A percentile compares a stretch with the other conserved stretches of the same genome.
Evolutionary conservation across 2,329 filamentous ascomycete genomes (phyloP).

Genomic region (Aspergillus arachidicola): DNA sequence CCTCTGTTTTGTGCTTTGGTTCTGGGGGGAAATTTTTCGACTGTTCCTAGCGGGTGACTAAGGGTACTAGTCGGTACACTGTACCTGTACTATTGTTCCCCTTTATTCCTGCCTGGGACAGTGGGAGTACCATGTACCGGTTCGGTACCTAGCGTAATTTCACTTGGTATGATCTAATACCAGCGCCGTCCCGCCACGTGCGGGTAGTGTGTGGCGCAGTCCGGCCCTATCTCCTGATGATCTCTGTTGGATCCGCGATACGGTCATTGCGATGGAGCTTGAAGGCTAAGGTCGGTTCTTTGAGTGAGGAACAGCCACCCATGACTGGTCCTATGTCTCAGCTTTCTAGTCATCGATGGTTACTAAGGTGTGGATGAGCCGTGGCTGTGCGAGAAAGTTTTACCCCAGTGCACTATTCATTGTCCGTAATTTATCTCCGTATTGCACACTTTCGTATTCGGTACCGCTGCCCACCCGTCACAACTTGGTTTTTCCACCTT

Average conservation of each 20-base stretch:
- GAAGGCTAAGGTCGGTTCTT: neutral
- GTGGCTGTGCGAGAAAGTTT: constrained; percentile 3
- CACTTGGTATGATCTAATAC: neutral
- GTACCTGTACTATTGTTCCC: constrained; percentile 1
- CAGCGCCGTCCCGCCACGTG: constrained; percentile 2
- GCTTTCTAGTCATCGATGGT: neutral
- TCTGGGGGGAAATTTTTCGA: neutral
- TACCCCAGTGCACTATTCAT: neutral
- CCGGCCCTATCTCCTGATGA: constrained; percentile 5
- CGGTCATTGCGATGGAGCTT: neutral
- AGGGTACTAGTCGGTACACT: neutral
- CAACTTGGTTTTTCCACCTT: constrained; percentile 2
- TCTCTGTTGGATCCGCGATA: neutral
- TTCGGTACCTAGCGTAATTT: neutral
- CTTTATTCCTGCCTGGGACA: neutral
- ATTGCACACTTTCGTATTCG: constrained; percentile 2
- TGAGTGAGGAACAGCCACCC: neutral
- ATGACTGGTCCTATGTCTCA: neutral
- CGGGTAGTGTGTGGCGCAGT: constrained; percentile 9
- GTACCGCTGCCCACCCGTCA: neutral
- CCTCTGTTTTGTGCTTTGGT: neutral
- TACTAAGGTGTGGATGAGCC: neutral
- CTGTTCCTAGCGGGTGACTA: neutral
- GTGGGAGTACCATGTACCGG: neutral
- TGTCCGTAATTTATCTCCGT: neutral